Conservation (phyloP, 345 rosid species). For the Boechera divaricarpa region DNA sequence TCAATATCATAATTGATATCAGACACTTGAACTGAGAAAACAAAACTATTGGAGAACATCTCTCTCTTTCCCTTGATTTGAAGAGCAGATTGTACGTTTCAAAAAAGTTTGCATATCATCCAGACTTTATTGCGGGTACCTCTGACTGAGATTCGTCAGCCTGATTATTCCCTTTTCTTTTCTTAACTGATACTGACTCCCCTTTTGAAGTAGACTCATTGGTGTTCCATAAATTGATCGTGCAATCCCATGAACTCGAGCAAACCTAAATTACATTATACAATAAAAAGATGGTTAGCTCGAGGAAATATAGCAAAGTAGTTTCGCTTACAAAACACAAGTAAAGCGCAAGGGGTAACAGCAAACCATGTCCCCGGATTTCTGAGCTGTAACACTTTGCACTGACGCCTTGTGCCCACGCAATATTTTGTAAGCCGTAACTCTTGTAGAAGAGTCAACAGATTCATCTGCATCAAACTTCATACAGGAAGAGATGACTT, state of each 20-base stretch:
- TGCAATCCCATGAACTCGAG: constrained; percentile 97
- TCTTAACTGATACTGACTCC: constrained; percentile 69
- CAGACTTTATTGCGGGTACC: constrained; percentile 51
- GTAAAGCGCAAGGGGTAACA: constrained; percentile 20
- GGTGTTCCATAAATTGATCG: constrained; percentile 79
- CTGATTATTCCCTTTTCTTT: constrained; percentile 76
- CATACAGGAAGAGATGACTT: constrained; percentile 36
- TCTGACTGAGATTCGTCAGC: constrained; percentile 68
- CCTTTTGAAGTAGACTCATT: constrained; percentile 58
- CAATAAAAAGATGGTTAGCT: constrained; percentile 12
- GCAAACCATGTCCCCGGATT: constrained; percentile 74
- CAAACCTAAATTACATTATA: constrained; percentile 58
- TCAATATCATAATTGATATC: neutral
- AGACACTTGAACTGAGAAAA: constrained; percentile 25
- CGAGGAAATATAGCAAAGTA: constrained; percentile 5
- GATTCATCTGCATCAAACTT: constrained; percentile 62
- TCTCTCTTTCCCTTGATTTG: constrained; percentile 13
- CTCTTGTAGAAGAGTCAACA: constrained; percentile 50
- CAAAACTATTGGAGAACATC: neutral
- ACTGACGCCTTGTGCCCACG: constrained; percentile 90
- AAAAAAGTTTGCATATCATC: constrained; percentile 14
- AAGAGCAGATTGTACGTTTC: constrained; percentile 2
- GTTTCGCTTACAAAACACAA: constrained; percentile 20
- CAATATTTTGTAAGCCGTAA: constrained; percentile 76
- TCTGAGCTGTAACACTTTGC: constrained; percentile 72